Percentiles rank a stretch among this genome's conserved stretches.
Evolutionary conservation across 2,329 filamentous ascomycete genomes (phyloP).

Genomic region (Ceratocystis colombiana): DNA sequence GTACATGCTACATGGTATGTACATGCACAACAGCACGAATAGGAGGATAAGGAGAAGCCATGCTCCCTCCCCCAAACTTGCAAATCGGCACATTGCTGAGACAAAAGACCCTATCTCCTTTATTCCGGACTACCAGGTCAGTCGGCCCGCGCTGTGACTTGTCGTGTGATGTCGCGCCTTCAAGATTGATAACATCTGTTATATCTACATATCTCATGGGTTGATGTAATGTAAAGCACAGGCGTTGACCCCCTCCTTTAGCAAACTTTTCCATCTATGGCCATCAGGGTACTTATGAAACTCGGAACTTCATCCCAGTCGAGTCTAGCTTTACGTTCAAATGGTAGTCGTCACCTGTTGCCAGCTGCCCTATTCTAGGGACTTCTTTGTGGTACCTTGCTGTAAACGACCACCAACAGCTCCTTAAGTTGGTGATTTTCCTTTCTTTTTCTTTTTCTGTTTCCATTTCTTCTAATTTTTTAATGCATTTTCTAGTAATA

Average conservation of each 20-base stretch:
- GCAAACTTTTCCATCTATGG: constrained; percentile 6
- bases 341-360: not conserved
- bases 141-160: not conserved
- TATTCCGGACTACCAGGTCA: not conserved
- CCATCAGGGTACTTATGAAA: constrained; percentile 2
- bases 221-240: not conserved
- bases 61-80: not conserved
- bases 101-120: not conserved
- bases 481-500: too few relatives aligned
- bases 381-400: not conserved
- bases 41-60: not conserved
- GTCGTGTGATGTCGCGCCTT: not conserved
- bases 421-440: too few relatives aligned
- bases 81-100: not conserved
- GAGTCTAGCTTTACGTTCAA: not conserved
- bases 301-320: not conserved
- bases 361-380: not conserved
- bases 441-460: too few relatives aligned
- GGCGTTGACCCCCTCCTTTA: not conserved
- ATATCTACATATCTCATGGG: not conserved
- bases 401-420: not conserved
- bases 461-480: too few relatives aligned
- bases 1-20: not conserved
- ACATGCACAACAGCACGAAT: not conserved
- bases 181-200: not conserved